Evolutionary conservation across 2,329 filamentous ascomycete species (phyloP), one percentile per base, ranked within the genome.

Genomic region (Colletotrichum spinosum): DNA sequence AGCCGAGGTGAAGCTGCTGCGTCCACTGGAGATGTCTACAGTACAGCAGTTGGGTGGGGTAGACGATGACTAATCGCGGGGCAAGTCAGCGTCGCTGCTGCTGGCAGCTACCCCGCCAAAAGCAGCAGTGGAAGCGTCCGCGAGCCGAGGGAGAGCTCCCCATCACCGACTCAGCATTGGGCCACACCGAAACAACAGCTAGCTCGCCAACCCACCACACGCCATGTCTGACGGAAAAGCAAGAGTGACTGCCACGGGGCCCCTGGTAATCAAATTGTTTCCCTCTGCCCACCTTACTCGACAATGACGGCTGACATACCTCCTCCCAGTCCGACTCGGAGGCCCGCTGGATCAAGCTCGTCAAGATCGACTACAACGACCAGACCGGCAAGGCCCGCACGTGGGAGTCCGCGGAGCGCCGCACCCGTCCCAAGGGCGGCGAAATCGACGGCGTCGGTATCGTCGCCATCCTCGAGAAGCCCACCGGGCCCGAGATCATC

Each of bases 381-480:
- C 85, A 88, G 17, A 81, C 84, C 39, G 88, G 87, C 69, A 78
- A 80, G 13, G 75, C 79, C 1, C 83, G 90, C 56, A 87, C 84
- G 37, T 93, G 91, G 91, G 91, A 94, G 73, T 90, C 88, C 1
- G 89, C 89, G 13, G 88, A 92, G 76, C 86, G 91, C n/a, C 84
- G 83, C 37, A 93, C 90, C 0, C 86, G 90, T 4, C 89, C 90
- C 11, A 79, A 81, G 60, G 81, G 77, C 68, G 82, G 83, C 62
- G 85, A 87, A 39, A 88, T 93, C 57, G 91, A 94, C 71, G 90
- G 89, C 56, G 90, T 93, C 12, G 90, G 90, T 65, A 92, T 94
- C 62, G 83, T 92, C 13, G 91, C 90, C 46, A 86, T 93, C 68
- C 79, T 94, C 12, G 79, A 87, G 68, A 85, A 83, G 69, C 74